Conservation (phyloP, 1,284 basidiomycete species). For the Xerocomus amazonicus region DNA sequence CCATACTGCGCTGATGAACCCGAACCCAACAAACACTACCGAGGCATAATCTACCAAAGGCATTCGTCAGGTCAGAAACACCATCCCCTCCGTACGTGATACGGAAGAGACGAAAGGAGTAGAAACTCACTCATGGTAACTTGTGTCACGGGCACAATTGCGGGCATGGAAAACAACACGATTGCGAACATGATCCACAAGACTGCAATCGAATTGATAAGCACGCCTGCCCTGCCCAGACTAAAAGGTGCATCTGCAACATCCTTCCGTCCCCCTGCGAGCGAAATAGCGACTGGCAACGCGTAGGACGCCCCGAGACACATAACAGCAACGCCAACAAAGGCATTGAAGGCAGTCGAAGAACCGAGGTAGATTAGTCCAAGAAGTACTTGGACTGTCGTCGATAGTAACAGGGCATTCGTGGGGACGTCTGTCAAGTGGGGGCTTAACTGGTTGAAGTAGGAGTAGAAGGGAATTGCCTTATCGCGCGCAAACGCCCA, state of each 20-base stretch:
- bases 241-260: slow-evolving; percentile 43
- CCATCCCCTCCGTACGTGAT: too few relatives aligned
- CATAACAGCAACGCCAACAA: slow-evolving; percentile 53
- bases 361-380: slow-evolving; percentile 54
- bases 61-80: slow-evolving; percentile 1
- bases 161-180: slow-evolving; percentile 59
- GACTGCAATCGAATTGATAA: slow-evolving; percentile 44
- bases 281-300: slow-evolving; percentile 48
- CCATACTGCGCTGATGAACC: slow-evolving; percentile 51
- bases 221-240: slow-evolving; percentile 40
- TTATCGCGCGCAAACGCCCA: slow-evolving; percentile 71
- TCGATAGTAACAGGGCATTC: slow-evolving; percentile 58
- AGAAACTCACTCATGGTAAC: slow-evolving; percentile 41
- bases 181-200: slow-evolving; percentile 50
- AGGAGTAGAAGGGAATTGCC: slow-evolving; percentile 55
- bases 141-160: slow-evolving; percentile 45
- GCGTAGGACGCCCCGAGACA: slow-evolving; percentile 52
- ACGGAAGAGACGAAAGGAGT: too few relatives aligned
- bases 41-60: slow-evolving; percentile 49
- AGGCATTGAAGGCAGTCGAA: slow-evolving; percentile 54
- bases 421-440: slow-evolving; percentile 45
- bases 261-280: slow-evolving; percentile 38
- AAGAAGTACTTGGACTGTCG: slow-evolving; percentile 50
- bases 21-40: slow-evolving; percentile 61
- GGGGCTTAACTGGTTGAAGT: slow-evolving; percentile 48